Evolutionary conservation across 805 yeast genomes (phyloP).

Genomic region (Pichia nanzhaoensis): DNA sequence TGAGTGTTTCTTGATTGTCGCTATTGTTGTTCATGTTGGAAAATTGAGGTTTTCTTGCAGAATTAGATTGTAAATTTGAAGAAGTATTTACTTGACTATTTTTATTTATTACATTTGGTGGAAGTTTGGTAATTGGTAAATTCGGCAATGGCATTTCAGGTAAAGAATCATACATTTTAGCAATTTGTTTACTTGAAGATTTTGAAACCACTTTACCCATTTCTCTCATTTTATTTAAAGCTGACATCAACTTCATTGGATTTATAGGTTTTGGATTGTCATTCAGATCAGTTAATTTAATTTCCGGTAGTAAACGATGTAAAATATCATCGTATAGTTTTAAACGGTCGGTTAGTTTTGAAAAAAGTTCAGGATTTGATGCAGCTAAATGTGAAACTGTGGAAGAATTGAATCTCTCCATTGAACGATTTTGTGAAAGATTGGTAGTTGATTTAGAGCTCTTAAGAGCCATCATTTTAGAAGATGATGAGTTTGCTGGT

Average conservation of each 20-base stretch:
- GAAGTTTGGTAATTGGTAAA: conserved; percentile 20
- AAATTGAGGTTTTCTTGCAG: neutral
- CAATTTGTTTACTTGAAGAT: conserved; percentile 19
- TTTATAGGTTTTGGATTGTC: conserved; percentile 29
- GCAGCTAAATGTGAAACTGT: conserved; percentile 8
- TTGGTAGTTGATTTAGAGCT: neutral
- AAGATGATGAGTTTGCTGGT: neutral
- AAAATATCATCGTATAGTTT: conserved; percentile 30
- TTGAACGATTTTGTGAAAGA: neutral
- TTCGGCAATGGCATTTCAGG: conserved; percentile 30
- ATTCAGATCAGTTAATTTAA: conserved; percentile 27
- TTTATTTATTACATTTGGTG: conserved; percentile 5
- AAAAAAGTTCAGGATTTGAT: conserved; percentile 23
- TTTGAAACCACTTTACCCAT: conserved; percentile 17
- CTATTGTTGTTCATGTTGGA: neutral
- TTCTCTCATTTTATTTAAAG: conserved; percentile 24
- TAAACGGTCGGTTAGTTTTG: conserved; percentile 27
- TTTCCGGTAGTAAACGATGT: conserved; percentile 28
- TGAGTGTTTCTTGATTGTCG: neutral
- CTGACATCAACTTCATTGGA: conserved; percentile 28
- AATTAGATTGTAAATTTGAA: neutral
- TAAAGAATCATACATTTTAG: conserved; percentile 23
- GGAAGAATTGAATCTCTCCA: conserved; percentile 7
- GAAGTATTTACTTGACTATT: neutral
- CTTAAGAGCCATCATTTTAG: neutral